Base-by-base conservation (phyloP, 495 filamentous ascomycete species). In the Penicillium paxilli region DNA sequence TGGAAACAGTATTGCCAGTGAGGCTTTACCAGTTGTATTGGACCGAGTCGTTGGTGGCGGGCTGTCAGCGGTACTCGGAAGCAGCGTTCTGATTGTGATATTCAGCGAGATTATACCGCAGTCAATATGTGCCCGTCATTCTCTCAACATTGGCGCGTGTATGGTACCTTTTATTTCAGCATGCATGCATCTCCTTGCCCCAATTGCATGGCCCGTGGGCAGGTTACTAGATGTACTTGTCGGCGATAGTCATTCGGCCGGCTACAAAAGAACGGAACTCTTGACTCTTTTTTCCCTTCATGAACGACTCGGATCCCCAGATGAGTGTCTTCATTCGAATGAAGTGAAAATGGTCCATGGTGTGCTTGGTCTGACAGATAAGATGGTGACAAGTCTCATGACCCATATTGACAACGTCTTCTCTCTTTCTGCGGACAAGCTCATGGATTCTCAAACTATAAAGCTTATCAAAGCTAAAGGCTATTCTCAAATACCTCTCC, bases 31-130 rank as follows among this genome's bases (percentile, higher is more conserved):
- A 20, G 93, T 97, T 48, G 87, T 96, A n/a, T 79, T 97, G 20
- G 92, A 96, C 68, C 81, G 90, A 30, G 91, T 89, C 49, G 80
- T 97, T 17, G 92, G 92, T 37, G 92, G 92, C 47, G 92, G 92
- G 30, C 91, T 91, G 79, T 89, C 91, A 11, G 92, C 92, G 52
- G 90, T 96, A n/a, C 76, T 96, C 26, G 87, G 90, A 57, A 89
- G 88, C 76, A 96, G 92, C 1, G 82, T 92, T 17, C 72, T 96
- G 51, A 96, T 97, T 71, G 92, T 97, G 52, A 96, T 97, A 59
- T 97, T 97, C 66, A 92, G 92, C 54, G 92, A 97, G 72, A 80
- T 97, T 58, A 85, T 92, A 38, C 92, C 92, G n/a, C 92, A 97
- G 67, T 95, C 91, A 23, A 79, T 96, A 45, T 97, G 92, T 68